Percentiles rank a stretch among this genome's conserved stretches.
These are phyloP conservation scores for Mycosphaerelloides madeirae DNA, from an alignment of 2,329 filamentous ascomycete species.

Conservation along the genomic window DNA sequence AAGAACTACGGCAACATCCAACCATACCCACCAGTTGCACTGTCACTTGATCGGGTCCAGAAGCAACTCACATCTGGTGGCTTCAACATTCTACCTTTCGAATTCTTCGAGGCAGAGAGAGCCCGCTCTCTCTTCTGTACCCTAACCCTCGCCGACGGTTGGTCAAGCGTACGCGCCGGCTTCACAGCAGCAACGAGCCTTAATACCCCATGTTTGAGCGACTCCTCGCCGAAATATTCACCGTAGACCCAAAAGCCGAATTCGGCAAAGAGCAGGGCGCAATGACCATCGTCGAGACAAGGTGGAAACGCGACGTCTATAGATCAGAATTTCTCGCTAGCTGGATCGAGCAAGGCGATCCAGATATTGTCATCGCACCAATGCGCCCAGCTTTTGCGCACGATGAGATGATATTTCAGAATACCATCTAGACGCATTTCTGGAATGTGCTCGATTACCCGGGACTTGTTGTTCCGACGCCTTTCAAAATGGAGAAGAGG, in stretches of 20 bases:
- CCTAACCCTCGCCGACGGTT: slow-evolving; percentile 3
- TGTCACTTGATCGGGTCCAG: slow-evolving; percentile 2
- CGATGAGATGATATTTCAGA: background rate
- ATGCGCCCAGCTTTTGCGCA: slow-evolving; percentile 4
- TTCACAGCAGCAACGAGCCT: slow-evolving; percentile 4
- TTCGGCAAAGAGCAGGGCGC: background rate
- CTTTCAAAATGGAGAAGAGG: background rate
- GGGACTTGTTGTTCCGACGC: slow-evolving; percentile 4
- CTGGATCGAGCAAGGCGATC: slow-evolving; percentile 6
- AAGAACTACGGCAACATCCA: slow-evolving; percentile 4
- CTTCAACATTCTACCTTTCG: slow-evolving; percentile 1
- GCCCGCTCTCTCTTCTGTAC: slow-evolving; percentile 3
- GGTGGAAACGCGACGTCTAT: slow-evolving; percentile 1
- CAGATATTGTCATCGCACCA: slow-evolving; percentile 7
- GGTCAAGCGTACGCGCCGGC: background rate
- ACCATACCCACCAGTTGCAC: background rate
- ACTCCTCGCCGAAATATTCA: background rate
- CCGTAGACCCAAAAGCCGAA: background rate
- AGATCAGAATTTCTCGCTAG: background rate
- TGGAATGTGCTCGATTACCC: slow-evolving; percentile 8
- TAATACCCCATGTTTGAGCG: background rate
- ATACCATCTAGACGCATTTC: slow-evolving; percentile 1
- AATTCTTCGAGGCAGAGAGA: slow-evolving; percentile 1
- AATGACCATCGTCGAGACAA: background rate
- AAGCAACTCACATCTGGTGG: background rate